These are phyloP conservation scores for Sedum album DNA, from an alignment of 164 flowering plant species.

Conservation along the genomic window DNA sequence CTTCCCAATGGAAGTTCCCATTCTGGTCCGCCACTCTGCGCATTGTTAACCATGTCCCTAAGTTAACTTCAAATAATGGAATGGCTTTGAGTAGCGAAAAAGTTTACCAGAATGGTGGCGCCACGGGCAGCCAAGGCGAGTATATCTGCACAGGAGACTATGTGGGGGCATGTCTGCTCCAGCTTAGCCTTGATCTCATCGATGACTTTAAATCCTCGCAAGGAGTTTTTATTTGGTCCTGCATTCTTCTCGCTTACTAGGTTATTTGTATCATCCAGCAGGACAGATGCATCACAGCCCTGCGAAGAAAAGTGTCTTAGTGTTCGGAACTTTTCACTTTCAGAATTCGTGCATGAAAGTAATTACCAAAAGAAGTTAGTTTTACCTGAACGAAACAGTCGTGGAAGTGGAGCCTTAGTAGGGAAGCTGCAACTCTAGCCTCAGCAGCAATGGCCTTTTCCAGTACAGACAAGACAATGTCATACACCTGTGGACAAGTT, in stretches of 20 bases:
- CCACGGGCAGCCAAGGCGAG: slow-evolving; percentile 9
- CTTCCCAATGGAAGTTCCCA: slow-evolving; percentile 94
- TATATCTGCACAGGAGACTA: slow-evolving; percentile 8
- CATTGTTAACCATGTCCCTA: neutral
- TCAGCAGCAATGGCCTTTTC: slow-evolving; percentile 55
- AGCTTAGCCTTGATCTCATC: slow-evolving; percentile 7
- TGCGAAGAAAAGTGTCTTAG: neutral
- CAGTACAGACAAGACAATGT: slow-evolving; percentile 69
- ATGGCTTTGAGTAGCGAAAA: neutral
- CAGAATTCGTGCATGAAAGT: neutral
- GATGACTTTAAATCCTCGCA: slow-evolving; percentile 5
- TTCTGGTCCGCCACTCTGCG: slow-evolving; percentile 65
- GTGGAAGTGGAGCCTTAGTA: slow-evolving; percentile 92
- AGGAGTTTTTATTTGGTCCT: neutral
- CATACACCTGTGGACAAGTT: slow-evolving; percentile 75
- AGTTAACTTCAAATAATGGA: neutral
- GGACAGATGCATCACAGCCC: neutral
- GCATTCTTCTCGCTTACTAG: slow-evolving; percentile 3
- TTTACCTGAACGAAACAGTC: slow-evolving; percentile 94
- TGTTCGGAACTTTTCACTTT: neutral
- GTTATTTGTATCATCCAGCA: neutral
- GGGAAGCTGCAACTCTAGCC: slow-evolving; percentile 78
- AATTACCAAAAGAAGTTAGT: neutral
- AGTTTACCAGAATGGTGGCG: slow-evolving; percentile 4
- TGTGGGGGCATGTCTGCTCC: slow-evolving; percentile 5